Percentiles rank a stretch among this genome's conserved stretches.
Evolutionary conservation across 1,284 basidiomycete genomes (phyloP).

Genomic region (Inonotus obliquus): DNA sequence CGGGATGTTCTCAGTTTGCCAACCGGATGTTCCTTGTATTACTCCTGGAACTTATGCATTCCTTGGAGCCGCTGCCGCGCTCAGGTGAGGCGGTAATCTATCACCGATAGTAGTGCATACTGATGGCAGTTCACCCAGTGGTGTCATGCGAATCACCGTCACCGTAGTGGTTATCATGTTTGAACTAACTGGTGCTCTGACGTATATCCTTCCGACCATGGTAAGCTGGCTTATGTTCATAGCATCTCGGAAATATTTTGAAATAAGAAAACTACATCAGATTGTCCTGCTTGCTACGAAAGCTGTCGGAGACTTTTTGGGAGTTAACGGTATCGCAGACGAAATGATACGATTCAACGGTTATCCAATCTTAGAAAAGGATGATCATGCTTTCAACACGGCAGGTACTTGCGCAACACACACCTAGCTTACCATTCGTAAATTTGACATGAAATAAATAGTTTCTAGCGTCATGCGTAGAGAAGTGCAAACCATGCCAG

Average conservation of each 20-base stretch:
- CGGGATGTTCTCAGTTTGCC: conserved; percentile 87
- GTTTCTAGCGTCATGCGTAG: conserved; percentile 89
- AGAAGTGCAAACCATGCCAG: conserved; percentile 70
- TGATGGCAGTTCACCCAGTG: conserved; percentile 49
- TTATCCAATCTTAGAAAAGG: conserved; percentile 93
- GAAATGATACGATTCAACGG: conserved; percentile 98
- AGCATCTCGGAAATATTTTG: background rate
- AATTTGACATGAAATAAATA: conserved; percentile 26
- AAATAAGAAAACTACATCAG: too few relatives aligned
- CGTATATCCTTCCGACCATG: conserved; percentile 98
- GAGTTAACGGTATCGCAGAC: conserved; percentile 92
- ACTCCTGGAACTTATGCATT: conserved; percentile 98
- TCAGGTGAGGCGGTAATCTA: conserved; percentile 55
- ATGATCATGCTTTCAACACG: conserved; percentile 87
- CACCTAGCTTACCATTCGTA: background rate
- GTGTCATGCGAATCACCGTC: conserved; percentile 95
- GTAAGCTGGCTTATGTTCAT: conserved; percentile 36
- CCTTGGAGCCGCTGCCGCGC: conserved; percentile 89
- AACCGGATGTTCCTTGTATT: conserved; percentile 92
- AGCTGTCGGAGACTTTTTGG: conserved; percentile 94
- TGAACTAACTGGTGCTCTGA: conserved; percentile 97
- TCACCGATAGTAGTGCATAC: background rate
- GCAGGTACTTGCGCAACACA: conserved; percentile 52
- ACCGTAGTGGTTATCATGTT: conserved; percentile 99
- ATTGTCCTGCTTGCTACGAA: conserved; percentile 96